Evolutionary conservation across 2,329 filamentous ascomycete species (phyloP), one percentile per base, ranked within the genome.

Genomic region (Metarhizium brunneum): DNA sequence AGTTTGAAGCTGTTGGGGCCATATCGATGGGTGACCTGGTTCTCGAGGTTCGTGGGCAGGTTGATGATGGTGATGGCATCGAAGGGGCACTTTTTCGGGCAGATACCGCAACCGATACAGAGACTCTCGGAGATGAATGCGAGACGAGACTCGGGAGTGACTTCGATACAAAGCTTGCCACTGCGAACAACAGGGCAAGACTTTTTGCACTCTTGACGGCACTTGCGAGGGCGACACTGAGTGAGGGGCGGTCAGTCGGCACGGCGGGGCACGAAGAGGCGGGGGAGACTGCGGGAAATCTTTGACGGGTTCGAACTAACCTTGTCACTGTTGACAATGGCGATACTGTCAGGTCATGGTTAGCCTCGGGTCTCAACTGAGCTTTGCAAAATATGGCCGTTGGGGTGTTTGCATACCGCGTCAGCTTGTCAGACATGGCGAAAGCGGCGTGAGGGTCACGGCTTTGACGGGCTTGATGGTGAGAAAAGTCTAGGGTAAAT

Each of bases 51-150:
- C 72, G 94, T 99, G 65, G 95, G 94, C 80, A 99, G 79, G 79
- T 99, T 99, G 90, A 99, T 99, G 74, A 99, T 99, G 73, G 92
- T 95, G 76, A 99, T 99, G 66, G 94, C 94, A 69, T 92, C 88
- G 75, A 99, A 99, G 16, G 94, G 94, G 73, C 94, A 99, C 75
- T 97, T 97, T 80, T 99, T 99, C 48, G 92, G 91, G 74, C 95
- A 99, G 77, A 99, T 99, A 86, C 94, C 95, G 70, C 95, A 99
- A 74, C 94, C 94, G 67, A 97, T 96, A 72, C 92, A 96, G 60
- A 96, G 84, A 61, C 84, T 85, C 74, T 99, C 94, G 62, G 92
- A 97, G 68, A 99, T 95, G 81, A 96, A 99, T 71, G 94, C 94
- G 65, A 99, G 92, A 69, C 92, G 92, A 62, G 92, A 95, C 57